Evolutionary conservation across 805 yeast genomes (phyloP).

Genomic region (Candida sithepensis): DNA sequence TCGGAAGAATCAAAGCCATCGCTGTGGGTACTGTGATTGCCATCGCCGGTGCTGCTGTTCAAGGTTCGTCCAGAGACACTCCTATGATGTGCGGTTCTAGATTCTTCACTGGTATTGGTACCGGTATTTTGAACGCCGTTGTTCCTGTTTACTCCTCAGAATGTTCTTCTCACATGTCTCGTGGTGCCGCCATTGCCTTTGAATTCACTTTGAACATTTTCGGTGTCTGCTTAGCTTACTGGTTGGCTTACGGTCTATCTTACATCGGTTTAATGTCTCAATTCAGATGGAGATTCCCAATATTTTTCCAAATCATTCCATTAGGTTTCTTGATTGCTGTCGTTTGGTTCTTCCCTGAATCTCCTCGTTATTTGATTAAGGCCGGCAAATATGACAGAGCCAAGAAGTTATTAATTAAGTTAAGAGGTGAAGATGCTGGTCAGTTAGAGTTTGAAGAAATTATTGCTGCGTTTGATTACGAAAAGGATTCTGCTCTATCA

Average conservation of each 20-base stretch:
- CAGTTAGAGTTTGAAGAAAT: constrained; percentile 18
- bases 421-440: constrained; percentile 32
- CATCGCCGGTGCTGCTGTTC: constrained; percentile 33
- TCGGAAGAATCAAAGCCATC: constrained; percentile 32
- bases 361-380: constrained; percentile 41
- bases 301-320: constrained; percentile 30
- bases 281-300: constrained; percentile 33
- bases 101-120: constrained; percentile 34
- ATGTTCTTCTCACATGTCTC: constrained; percentile 32
- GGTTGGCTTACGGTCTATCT: constrained; percentile 36
- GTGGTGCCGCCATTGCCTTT: constrained; percentile 33
- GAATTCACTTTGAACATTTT: constrained; percentile 30
- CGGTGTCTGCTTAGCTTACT: constrained; percentile 33
- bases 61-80: constrained; percentile 17
- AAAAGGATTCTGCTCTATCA: constrained; percentile 25
- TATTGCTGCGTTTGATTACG: constrained; percentile 23
- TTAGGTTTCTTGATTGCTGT: constrained; percentile 13
- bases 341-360: constrained; percentile 35
- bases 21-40: constrained; percentile 24
- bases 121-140: constrained; percentile 34
- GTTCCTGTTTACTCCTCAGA: constrained; percentile 37
- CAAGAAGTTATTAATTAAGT: constrained; percentile 37
- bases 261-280: constrained; percentile 23
- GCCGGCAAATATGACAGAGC: constrained; percentile 43
- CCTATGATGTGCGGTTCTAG: constrained; percentile 32